Evolutionary conservation across 2,329 filamentous ascomycete genomes (phyloP).

Genomic region (Cytospora piceicola): DNA sequence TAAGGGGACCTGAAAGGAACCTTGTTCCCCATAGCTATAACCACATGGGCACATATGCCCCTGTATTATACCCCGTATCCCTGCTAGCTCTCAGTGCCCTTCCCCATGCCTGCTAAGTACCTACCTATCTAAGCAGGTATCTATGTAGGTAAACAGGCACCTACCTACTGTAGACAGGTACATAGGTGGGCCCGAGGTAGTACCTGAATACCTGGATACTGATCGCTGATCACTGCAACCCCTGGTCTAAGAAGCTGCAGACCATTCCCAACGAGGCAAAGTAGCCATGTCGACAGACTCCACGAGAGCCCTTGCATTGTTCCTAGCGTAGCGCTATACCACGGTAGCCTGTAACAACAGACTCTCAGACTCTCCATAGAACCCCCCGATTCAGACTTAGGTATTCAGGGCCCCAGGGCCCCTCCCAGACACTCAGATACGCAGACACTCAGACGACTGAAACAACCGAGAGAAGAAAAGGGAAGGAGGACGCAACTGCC

Average conservation of each 20-base stretch:
- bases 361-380: not conserved
- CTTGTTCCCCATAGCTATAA: not conserved
- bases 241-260: not conserved
- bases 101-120: too few species aligned
- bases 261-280: not conserved
- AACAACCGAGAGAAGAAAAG: not conserved
- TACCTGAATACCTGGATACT: too few species aligned
- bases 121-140: too few species aligned
- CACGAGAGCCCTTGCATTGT: not conserved
- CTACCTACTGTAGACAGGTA: too few species aligned
- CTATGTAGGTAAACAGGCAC: too few species aligned
- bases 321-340: not conserved
- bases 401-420: too few species aligned
- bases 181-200: too few species aligned
- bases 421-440: too few species aligned
- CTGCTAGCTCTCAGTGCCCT: not conserved
- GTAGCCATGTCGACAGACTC: not conserved
- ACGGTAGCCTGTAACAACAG: not conserved
- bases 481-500: too few species aligned
- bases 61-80: too few species aligned
- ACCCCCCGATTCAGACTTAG: too few species aligned
- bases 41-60: not conserved
- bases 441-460: too few species aligned
- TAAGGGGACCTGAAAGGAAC: not conserved
- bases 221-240: not conserved